Conservation (phyloP, 441 rosid species). For the Dalechampia spathulata region DNA sequence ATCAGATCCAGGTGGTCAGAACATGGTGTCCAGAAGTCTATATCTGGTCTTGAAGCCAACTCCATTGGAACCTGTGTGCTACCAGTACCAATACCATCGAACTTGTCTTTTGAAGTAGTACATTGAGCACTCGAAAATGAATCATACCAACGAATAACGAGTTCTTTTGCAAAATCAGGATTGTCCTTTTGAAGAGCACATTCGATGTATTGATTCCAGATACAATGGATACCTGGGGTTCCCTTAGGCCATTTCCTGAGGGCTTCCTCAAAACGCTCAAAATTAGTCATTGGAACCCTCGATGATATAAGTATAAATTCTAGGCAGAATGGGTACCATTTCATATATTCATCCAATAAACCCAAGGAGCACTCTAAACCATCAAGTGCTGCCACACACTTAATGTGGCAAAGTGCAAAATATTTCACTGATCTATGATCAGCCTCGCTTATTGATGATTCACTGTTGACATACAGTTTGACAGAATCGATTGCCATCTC, state of each 20-base stretch:
- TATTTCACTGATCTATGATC: conserved; percentile 32
- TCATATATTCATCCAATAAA: conserved; percentile 47
- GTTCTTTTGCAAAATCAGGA: conserved; percentile 43
- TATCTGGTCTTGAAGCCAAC: conserved; percentile 29
- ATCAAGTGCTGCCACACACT: conserved; percentile 53
- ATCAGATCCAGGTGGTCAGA: conserved; percentile 40
- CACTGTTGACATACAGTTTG: conserved; percentile 22
- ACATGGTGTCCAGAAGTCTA: conserved; percentile 16
- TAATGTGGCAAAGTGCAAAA: conserved; percentile 53
- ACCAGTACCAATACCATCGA: conserved; percentile 16
- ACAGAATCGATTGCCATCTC: conserved; percentile 37
- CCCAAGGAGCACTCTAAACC: conserved; percentile 35
- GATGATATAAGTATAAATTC: conserved; percentile 64
- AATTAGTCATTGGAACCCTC: conserved; percentile 35
- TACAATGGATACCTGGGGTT: conserved; percentile 60
- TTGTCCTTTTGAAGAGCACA: conserved; percentile 48
- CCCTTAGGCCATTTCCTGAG: conserved; percentile 61
- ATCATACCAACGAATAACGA: conserved; percentile 55
- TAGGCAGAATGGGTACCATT: conserved; percentile 54
- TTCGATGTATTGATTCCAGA: conserved; percentile 94
- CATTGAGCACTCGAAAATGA: conserved; percentile 38
- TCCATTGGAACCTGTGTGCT: conserved; percentile 18
- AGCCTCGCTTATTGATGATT: conserved; percentile 18
- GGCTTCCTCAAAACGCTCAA: conserved; percentile 59
- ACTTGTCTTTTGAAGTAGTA: conserved; percentile 21